phyloP scores from a whole-genome alignment of 2,329 filamentous ascomycete genomes.

The Fusarium gaditjirri region DNA sequence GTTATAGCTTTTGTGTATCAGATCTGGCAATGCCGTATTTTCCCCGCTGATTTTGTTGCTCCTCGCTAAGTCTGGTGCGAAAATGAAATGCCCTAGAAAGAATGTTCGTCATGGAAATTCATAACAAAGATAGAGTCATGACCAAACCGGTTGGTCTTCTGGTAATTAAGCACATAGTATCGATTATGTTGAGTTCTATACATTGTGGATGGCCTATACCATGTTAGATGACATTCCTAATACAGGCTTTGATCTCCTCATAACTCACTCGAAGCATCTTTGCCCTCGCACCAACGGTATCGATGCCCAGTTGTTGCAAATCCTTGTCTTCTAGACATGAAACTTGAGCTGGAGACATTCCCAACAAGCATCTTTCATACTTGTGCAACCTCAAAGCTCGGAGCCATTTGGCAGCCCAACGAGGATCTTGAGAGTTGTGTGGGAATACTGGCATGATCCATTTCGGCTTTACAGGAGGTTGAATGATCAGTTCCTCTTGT shows the following conservation, averaged over 20 bases:
- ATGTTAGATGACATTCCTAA: constrained; percentile 10
- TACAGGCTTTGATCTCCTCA: no score
- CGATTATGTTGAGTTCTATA: constrained; percentile 6
- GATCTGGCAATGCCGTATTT: neutral
- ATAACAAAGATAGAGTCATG: neutral
- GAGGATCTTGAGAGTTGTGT: constrained; percentile 36
- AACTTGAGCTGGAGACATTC: constrained; percentile 39
- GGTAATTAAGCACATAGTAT: neutral
- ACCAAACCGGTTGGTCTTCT: constrained; percentile 19
- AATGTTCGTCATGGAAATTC: neutral
- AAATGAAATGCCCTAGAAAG: constrained; percentile 1
- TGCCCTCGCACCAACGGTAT: constrained; percentile 41
- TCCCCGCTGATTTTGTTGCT: neutral
- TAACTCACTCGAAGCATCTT: constrained; percentile 42
- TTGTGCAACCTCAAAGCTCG: constrained; percentile 43
- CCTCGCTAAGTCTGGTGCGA: neutral
- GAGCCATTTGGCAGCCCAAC: constrained; percentile 43
- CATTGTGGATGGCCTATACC: constrained; percentile 35
- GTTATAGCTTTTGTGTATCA: neutral
- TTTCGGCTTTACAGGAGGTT: constrained; percentile 37
- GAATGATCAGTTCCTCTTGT: constrained; percentile 41
- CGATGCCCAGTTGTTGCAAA: constrained; percentile 39
- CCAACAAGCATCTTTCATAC: constrained; percentile 38
- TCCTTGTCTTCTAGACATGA: constrained; percentile 30
- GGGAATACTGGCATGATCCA: constrained; percentile 42